These are phyloP conservation scores for Paragyromitra xinjiangensis DNA, from an alignment of 495 filamentous ascomycete species.

Conservation along the genomic window DNA sequence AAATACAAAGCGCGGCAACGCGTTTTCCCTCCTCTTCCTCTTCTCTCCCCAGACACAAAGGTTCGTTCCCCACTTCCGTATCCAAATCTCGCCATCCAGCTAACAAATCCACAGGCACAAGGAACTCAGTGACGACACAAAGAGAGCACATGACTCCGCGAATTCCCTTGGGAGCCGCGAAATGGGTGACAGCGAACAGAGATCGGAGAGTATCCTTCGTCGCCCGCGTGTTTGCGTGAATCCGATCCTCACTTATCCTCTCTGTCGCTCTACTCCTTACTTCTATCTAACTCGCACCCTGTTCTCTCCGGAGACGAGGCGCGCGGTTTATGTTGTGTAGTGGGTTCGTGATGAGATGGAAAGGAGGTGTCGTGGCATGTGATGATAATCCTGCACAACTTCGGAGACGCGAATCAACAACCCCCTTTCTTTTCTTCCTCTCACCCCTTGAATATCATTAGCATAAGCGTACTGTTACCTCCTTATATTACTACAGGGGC, in stretches of 20 bases:
- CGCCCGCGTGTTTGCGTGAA: conserved; percentile 21
- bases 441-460: no score
- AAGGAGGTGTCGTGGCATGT: conserved; percentile 9
- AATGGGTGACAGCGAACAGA: conserved; percentile 51
- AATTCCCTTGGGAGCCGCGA: conserved; percentile 1
- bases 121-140: conserved; percentile 49
- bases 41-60: conserved; percentile 24
- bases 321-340: conserved; percentile 1
- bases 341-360: not conserved
- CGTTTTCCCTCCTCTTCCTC: not conserved
- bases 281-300: not conserved
- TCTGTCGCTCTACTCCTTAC: not conserved
- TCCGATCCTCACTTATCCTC: not conserved
- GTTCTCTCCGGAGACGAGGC: not conserved
- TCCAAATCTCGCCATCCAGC: not conserved
- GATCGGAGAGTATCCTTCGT: conserved; percentile 38
- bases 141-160: conserved; percentile 46
- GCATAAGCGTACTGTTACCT: not conserved
- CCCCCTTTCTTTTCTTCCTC: not conserved
- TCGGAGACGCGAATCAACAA: not conserved
- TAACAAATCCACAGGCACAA: conserved; percentile 22
- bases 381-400: conserved; percentile 33
- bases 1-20: conserved; percentile 10
- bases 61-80: conserved; percentile 11
- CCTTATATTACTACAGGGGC: not conserved